A percentile compares a stretch with the other conserved stretches of the same genome.
These are phyloP conservation scores for Claviceps capensis DNA, from an alignment of 2,329 filamentous ascomycete species.

Conservation along the genomic window DNA sequence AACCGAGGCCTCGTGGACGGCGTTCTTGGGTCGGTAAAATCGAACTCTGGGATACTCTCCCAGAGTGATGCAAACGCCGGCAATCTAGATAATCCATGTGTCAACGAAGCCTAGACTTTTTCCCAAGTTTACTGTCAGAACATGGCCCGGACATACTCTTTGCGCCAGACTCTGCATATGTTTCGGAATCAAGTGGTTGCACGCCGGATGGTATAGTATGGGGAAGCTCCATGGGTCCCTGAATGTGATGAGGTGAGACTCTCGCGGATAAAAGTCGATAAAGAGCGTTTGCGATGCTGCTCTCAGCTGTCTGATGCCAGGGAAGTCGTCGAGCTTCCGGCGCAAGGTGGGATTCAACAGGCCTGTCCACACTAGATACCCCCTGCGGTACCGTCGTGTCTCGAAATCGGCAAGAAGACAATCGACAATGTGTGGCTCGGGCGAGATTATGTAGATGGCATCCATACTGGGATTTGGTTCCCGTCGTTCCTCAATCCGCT, in stretches of 20 bases:
- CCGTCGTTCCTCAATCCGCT: slow-evolving; percentile 79
- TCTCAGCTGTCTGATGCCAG: slow-evolving; percentile 57
- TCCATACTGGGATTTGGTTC: slow-evolving; percentile 81
- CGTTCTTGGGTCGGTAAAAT: slow-evolving; percentile 66
- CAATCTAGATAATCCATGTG: slow-evolving; percentile 16
- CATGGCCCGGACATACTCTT: slow-evolving; percentile 45
- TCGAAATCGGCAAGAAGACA: slow-evolving; percentile 90
- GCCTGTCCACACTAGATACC: slow-evolving; percentile 74
- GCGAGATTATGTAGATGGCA: slow-evolving; percentile 82
- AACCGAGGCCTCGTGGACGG: slow-evolving; percentile 76
- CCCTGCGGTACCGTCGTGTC: slow-evolving; percentile 62
- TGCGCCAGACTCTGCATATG: slow-evolving; percentile 80
- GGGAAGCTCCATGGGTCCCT: slow-evolving; percentile 94
- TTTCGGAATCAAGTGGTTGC: slow-evolving; percentile 66
- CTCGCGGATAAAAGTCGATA: slow-evolving; percentile 78
- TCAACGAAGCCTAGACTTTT: neutral
- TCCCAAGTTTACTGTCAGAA: neutral
- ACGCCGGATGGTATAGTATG: slow-evolving; percentile 77
- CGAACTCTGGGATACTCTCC: slow-evolving; percentile 89
- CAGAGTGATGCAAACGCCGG: slow-evolving; percentile 70
- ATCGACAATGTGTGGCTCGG: slow-evolving; percentile 78
- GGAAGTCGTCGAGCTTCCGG: slow-evolving; percentile 60
- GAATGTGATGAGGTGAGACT: slow-evolving; percentile 85
- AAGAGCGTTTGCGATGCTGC: slow-evolving; percentile 71
- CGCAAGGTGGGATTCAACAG: slow-evolving; percentile 58